Base-by-base conservation (phyloP, 1,284 basidiomycete species). In the Marasmius sp. region DNA sequence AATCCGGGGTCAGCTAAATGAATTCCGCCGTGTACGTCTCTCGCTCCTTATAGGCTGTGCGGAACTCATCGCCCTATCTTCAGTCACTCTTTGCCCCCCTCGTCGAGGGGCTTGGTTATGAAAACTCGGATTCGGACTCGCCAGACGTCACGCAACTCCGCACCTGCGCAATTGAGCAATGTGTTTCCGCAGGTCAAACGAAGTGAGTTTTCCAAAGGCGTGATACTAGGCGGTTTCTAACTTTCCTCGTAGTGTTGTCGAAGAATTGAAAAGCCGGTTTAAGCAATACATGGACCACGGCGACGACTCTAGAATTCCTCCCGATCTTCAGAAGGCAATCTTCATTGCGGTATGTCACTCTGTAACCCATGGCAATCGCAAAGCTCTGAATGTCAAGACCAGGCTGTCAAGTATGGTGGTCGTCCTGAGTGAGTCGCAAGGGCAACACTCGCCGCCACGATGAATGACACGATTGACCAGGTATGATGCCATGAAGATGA, bases 281-380 rank as follows among this genome's bases (percentile, higher is more conserved):
- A 78, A 81, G 54, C 78, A 85, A 45, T 93, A 89, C 73, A 75
- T 92, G 66, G 81, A 86, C 66, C 90, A 85, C 18, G 86, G 86
- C 12, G 93, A 97, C 69, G 89, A 93, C 67, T 89, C 89, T 4
- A 82, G 77, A 59, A 95, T 98, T 66, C 93, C 94, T 7, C 82
- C 86, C 20, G 93, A 95, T 76, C 75, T 95, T 53, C 83, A 88
- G 68, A 72, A 79, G 18, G 72, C 80, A 50, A 83, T 81, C 20
- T 90, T 82, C 71, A 69, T 68, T 3, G 79, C 75, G 27, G 88
- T 89, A 64, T 47, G 81, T 71, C 11, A 60, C 57, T n/a, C 53
- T 51, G 41, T 50, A 27, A 48, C 11, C 16, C 11, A 33, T 54
- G 52, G 20, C 38, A 12, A 14, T 4, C 7, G 16, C 34, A 33